Base-by-base conservation (phyloP, 2,329 filamentous ascomycete genomes). In the Apiospora malaysiana region DNA sequence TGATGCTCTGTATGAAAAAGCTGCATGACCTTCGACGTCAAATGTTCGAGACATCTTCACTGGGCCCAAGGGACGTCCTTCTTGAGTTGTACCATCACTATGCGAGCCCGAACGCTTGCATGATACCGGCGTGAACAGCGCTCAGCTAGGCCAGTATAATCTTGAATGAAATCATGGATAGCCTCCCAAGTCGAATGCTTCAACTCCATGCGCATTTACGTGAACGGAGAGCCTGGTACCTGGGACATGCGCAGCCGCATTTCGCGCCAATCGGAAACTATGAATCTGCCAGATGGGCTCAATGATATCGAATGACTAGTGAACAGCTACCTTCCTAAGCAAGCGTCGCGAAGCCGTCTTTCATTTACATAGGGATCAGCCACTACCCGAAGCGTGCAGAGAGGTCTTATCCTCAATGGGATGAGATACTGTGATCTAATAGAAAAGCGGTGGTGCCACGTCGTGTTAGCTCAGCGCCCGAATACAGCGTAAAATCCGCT, bases 1-100 rank as follows among this genome's bases (percentile, higher is more conserved):
- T 69, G 69, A 75, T 66, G 71, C 75, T 9, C 73, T 76, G 71
- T 75, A 76, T 21, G 45, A n/a, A 9, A 25, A 16, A 2, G n/a
- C 37, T 2, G 16, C 16, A 21, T 59, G 27, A 59, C 7, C 9
- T 32, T 6, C 8, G 49, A 25, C 8, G 16, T 4, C 12, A 21
- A 14, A 6, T 0, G 14, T 32, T 51, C 32, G 25, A 56, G 9
- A 2, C 2, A 27, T 32, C 14, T 5, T 8, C 6, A 32, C n/a
- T n/a, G 9, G 12, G n/a, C n/a, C n/a, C 8, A 9, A n/a, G n/a
- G n/a, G n/a, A 49, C 12, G n/a, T 49, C 9, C 7, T 49, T 25
- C n/a, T 14, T 10, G 8, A 23, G n/a, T 4, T 23, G 25, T 4
- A 27, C 16, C 23, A 51, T 4, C 25, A 46, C n/a, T n/a, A n/a